Evolutionary conservation across 2,329 filamentous ascomycete genomes (phyloP).

Genomic region (Phaeomoniella chlamydospora): DNA sequence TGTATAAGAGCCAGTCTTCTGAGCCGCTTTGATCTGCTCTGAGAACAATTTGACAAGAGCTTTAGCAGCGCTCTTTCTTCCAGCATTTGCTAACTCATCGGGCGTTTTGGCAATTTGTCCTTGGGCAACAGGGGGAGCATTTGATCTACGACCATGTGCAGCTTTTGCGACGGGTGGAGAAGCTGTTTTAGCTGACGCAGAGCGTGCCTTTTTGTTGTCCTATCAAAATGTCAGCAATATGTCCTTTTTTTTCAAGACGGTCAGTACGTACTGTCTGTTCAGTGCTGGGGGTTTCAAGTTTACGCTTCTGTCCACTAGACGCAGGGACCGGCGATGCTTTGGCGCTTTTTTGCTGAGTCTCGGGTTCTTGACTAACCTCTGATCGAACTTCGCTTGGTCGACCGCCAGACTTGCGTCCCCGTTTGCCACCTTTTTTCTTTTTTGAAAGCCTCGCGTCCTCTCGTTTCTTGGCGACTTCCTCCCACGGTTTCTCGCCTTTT

Average conservation of each 20-base stretch:
- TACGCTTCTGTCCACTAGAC: constrained; percentile 25
- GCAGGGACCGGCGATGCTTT: constrained; percentile 9
- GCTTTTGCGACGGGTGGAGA: constrained; percentile 6
- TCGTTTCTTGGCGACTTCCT: constrained; percentile 48
- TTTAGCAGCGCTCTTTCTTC: constrained; percentile 55
- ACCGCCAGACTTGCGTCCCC: constrained; percentile 43
- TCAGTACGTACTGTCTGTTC: constrained; percentile 18
- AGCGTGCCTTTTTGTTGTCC: constrained; percentile 13
- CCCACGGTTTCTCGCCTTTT: constrained; percentile 77
- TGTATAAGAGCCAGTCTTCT: constrained; percentile 49
- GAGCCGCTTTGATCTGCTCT: constrained; percentile 49
- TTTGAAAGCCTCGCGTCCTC: constrained; percentile 47
- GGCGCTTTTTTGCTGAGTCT: constrained; percentile 1
- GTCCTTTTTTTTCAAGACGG: too few species aligned
- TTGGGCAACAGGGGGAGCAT: constrained; percentile 16
- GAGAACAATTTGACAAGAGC: constrained; percentile 56
- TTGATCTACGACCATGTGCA: constrained; percentile 14
- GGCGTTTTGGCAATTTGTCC: constrained; percentile 19
- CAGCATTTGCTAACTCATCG: constrained; percentile 42
- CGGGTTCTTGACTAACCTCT: constrained; percentile 26
- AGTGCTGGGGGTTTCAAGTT: constrained; percentile 19
- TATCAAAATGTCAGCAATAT: constrained; percentile 13
- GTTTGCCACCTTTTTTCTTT: constrained; percentile 41
- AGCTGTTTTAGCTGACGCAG: constrained; percentile 6
- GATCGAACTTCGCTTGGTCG: constrained; percentile 51